A percentile compares a stretch with the other conserved stretches of the same genome.
These are phyloP conservation scores for Phanerochaete carnosa DNA, from an alignment of 768 basidiomycete genomes.

Conservation along the genomic window DNA sequence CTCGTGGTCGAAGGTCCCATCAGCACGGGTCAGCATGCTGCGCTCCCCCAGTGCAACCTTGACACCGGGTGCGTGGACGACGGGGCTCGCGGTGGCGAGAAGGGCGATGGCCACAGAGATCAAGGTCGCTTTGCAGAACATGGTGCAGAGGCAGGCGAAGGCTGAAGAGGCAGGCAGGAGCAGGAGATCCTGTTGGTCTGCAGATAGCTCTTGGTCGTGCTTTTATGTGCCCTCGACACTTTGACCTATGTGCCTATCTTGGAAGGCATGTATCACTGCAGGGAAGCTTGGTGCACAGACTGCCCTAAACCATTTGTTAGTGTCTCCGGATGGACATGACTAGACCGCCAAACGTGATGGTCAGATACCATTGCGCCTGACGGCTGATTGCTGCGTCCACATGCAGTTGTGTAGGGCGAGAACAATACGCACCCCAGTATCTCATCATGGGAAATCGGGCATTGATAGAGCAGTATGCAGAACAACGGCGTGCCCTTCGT, in stretches of 20 bases:
- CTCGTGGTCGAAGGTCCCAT: slow-evolving; percentile 29
- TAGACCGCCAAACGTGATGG: not conserved
- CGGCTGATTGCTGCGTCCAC: not conserved
- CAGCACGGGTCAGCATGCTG: slow-evolving; percentile 20
- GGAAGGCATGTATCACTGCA: not conserved
- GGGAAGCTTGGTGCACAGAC: not conserved
- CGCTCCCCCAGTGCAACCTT: slow-evolving; percentile 24
- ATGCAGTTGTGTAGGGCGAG: not conserved
- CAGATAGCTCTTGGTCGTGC: not conserved
- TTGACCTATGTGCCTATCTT: not conserved
- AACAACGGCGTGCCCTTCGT: not conserved
- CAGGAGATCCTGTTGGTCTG: slow-evolving; percentile 14
- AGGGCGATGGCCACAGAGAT: slow-evolving; percentile 25
- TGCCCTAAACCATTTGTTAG: not conserved
- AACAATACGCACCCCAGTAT: not conserved
- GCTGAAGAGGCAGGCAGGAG: slow-evolving; percentile 10
- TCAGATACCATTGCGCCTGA: not conserved
- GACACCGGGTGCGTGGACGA: slow-evolving; percentile 16
- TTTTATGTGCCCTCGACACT: slow-evolving; percentile 2
- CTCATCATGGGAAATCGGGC: not conserved
- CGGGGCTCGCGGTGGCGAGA: slow-evolving; percentile 23
- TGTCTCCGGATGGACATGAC: not conserved
- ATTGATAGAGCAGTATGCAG: not conserved
- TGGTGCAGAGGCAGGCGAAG: slow-evolving; percentile 8
- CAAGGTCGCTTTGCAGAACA: slow-evolving; percentile 29